Evolutionary conservation across 371 early-diverging fungal genomes (phyloP).

Genomic region (Gilbertella persicaria): DNA sequence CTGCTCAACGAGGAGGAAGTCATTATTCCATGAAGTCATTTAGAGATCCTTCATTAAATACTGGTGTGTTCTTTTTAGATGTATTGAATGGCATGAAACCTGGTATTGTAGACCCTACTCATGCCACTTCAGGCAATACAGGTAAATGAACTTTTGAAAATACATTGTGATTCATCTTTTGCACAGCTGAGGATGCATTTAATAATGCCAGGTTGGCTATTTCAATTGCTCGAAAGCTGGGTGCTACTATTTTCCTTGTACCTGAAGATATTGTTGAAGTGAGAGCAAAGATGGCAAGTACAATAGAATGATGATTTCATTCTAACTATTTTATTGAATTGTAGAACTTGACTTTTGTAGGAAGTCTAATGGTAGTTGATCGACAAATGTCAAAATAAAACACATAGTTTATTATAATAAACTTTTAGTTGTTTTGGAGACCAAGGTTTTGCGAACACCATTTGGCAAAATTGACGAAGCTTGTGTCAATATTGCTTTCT

Average conservation of each 20-base stretch:
- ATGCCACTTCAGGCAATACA: slow-evolving; percentile 78
- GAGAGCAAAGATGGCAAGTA: slow-evolving; percentile 78
- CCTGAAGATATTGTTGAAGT: slow-evolving; percentile 96
- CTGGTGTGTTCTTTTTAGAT: slow-evolving; percentile 86
- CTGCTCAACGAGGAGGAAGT: slow-evolving; percentile 71
- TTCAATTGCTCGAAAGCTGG: slow-evolving; percentile 93
- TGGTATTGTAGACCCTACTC: slow-evolving; percentile 86
- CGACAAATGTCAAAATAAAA: too few species aligned
- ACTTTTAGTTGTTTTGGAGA: not conserved
- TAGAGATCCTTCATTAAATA: slow-evolving; percentile 78
- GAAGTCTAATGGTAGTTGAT: slow-evolving; percentile 80
- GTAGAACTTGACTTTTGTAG: slow-evolving; percentile 86
- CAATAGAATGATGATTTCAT: not conserved
- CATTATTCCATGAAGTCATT: slow-evolving; percentile 73
- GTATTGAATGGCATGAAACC: slow-evolving; percentile 88
- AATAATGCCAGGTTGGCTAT: slow-evolving; percentile 92
- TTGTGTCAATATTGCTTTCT: slow-evolving; percentile 52
- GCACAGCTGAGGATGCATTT: slow-evolving; percentile 79
- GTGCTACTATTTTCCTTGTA: slow-evolving; percentile 92
- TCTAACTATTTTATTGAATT: too few species aligned
- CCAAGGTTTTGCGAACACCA: slow-evolving; percentile 50
- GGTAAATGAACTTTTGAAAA: too few species aligned
- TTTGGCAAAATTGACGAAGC: slow-evolving; percentile 53
- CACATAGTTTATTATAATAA: too few species aligned
- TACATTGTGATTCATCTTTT: too few species aligned